Conservation (phyloP, 805 yeast genomes). For the Candida maris region DNA sequence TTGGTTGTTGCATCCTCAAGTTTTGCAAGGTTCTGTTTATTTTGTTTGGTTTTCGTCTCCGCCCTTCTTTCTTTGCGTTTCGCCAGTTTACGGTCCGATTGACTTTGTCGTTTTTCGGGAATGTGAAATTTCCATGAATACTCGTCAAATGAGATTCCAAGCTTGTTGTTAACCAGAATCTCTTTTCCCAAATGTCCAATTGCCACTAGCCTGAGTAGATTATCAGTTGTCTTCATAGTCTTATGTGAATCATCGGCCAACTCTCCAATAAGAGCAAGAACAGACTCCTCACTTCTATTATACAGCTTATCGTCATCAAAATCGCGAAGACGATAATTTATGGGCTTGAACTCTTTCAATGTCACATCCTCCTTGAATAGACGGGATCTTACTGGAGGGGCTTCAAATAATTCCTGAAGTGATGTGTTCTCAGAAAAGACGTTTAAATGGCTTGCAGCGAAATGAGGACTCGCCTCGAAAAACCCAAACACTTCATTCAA, state of each 20-base stretch:
- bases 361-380: slow-evolving; percentile 64
- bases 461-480: slow-evolving; percentile 12
- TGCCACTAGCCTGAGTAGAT: slow-evolving; percentile 31
- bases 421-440: slow-evolving; percentile 1
- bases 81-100: background rate
- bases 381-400: slow-evolving; percentile 46
- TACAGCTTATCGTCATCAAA: slow-evolving; percentile 54
- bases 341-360: slow-evolving; percentile 55
- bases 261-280: slow-evolving; percentile 33
- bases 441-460: slow-evolving; percentile 4
- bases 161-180: slow-evolving; percentile 24
- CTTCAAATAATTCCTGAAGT: slow-evolving; percentile 9
- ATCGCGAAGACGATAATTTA: slow-evolving; percentile 53
- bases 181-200: slow-evolving; percentile 32
- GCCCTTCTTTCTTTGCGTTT: slow-evolving; percentile 32
- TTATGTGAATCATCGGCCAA: slow-evolving; percentile 22
- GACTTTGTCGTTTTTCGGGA: slow-evolving; percentile 7
- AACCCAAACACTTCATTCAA: slow-evolving; percentile 17
- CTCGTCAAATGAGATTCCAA: slow-evolving; percentile 28
- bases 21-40: background rate
- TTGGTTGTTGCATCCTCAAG: background rate
- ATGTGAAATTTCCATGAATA: slow-evolving; percentile 9
- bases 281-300: slow-evolving; percentile 26
- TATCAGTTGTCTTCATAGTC: slow-evolving; percentile 31
- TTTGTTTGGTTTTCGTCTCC: slow-evolving; percentile 12